These are phyloP conservation scores for Durusdinium trenchii DNA, from an alignment of 73 alveolate genomes.

Conservation along the genomic window DNA sequence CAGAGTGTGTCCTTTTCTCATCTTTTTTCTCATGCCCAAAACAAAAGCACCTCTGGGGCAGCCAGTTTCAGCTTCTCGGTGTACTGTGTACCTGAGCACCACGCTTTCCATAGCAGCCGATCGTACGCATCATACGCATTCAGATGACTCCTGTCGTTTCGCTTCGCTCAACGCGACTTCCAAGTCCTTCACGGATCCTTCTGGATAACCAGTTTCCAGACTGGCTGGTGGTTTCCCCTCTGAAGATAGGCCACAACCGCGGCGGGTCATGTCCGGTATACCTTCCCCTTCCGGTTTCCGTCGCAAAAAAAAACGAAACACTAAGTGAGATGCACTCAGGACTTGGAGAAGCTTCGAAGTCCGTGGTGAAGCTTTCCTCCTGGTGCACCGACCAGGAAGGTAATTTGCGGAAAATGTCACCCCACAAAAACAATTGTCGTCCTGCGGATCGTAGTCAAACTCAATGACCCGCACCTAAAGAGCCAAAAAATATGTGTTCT, in stretches of 20 bases:
- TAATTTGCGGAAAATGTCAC: not conserved
- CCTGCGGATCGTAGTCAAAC: conserved; percentile 58
- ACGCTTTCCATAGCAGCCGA: not conserved
- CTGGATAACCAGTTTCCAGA: not conserved
- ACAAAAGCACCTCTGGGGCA: conserved; percentile 28
- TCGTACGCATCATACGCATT: not conserved
- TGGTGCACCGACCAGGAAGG: not conserved
- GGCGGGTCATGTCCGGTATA: no score
- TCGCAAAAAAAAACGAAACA: no score
- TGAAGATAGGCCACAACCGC: not conserved
- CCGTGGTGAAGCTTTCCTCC: conserved; percentile 33
- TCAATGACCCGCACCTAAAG: conserved; percentile 34
- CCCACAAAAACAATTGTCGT: not conserved
- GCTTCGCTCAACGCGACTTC: not conserved
- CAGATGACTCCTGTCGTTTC: not conserved
- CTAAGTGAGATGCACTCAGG: not conserved
- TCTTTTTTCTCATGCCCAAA: no score
- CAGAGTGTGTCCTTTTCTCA: no score
- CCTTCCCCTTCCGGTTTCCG: no score
- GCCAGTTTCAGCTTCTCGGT: conserved; percentile 61
- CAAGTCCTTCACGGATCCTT: not conserved
- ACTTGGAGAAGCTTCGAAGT: conserved; percentile 50
- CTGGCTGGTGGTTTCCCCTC: not conserved
- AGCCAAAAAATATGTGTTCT: not conserved
- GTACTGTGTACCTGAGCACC: conserved; percentile 1